Conservation (phyloP, 1,139 yeast genomes). For the Dujonia santamariae region DNA sequence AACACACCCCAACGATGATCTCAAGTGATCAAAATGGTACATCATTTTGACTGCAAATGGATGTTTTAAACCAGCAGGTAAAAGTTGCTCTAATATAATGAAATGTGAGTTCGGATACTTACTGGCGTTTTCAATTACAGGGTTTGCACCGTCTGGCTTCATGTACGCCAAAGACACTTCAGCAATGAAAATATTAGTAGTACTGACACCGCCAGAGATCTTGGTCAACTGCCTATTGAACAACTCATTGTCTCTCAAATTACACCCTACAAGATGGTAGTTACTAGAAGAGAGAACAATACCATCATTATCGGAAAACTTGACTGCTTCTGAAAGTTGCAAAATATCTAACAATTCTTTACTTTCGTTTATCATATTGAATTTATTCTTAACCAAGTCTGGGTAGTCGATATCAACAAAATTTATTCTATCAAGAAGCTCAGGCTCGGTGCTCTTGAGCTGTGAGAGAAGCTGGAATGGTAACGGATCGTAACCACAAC, state of each 20-base stretch:
- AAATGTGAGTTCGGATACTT: constrained; percentile 54
- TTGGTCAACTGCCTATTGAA: constrained; percentile 37
- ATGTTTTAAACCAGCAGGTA: constrained; percentile 61
- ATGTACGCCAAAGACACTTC: constrained; percentile 84
- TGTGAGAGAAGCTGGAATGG: constrained; percentile 60
- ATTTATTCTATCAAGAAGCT: constrained; percentile 23
- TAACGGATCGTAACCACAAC: constrained; percentile 80
- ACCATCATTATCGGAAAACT: constrained; percentile 12
- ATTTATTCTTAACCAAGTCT: constrained; percentile 56
- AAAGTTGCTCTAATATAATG: constrained; percentile 65
- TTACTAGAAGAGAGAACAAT: constrained; percentile 39
- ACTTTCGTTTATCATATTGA: constrained; percentile 46
- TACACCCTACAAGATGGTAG: constrained; percentile 70
- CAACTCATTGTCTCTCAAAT: constrained; percentile 48
- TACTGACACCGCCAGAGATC: constrained; percentile 19
- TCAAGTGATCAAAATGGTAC: constrained; percentile 62
- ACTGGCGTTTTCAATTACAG: constrained; percentile 52
- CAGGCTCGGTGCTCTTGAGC: constrained; percentile 14
- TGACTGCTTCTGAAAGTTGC: too few species aligned
- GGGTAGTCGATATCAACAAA: constrained; percentile 79
- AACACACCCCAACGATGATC: constrained; percentile 72
- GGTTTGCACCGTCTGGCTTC: constrained; percentile 67
- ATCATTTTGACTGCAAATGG: constrained; percentile 78
- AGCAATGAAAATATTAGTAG: constrained; percentile 63
- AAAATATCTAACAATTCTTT: constrained; percentile 34